Base-by-base conservation (phyloP, 768 basidiomycete species). In the Pulveroboletus ravenelii region DNA sequence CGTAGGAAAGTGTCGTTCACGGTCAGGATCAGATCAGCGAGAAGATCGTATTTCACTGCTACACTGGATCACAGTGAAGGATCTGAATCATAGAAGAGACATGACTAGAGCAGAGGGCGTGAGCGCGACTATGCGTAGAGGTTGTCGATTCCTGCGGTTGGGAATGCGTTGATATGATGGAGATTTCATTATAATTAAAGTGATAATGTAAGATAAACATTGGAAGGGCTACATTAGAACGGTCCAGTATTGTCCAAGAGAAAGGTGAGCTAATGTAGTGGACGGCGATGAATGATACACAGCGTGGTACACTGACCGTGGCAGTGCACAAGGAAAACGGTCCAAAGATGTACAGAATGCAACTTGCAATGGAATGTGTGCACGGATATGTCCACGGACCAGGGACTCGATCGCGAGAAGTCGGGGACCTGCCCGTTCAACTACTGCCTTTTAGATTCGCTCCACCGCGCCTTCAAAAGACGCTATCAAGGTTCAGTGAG, bases 391-490 rank as follows among this genome's bases (percentile, higher is more conserved):
- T 51, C 27, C 32, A 27, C 45, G 39, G 20, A 17, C n/a, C 20
- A 23, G 20, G 20, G 20, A 23, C 20, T 23, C n/a, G n/a, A 23
- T 25, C 38, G 20, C 20, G 13, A 23, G 44, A 31, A 15, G 17
- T 34, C n/a, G 13, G 17, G 38, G 20, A 15, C 12, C 39, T 18
- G 23, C 10, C 15, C 14, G 34, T 51, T 57, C 37, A 58, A 4
- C 20, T 23, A 23, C 41, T 41, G 42, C 4, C 6, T 31, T 34
- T 38, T 51, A 13, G 50, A 54, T 39, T 46, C 35, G 14, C 50
- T 45, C 65, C 60, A 62, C 10, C 55, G 54, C 1, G 38, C 29
- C 36, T 20, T 60, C 35, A 67, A 41, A 3, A 48, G 5, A 18
- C 47, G 60, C 66, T 67, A 37, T 34, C 13, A 34, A 1, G 41